Percentiles rank a stretch among this genome's conserved stretches.
Conservation (phyloP, 768 basidiomycete genomes). For the Cystofilobasidium capitatum region DNA sequence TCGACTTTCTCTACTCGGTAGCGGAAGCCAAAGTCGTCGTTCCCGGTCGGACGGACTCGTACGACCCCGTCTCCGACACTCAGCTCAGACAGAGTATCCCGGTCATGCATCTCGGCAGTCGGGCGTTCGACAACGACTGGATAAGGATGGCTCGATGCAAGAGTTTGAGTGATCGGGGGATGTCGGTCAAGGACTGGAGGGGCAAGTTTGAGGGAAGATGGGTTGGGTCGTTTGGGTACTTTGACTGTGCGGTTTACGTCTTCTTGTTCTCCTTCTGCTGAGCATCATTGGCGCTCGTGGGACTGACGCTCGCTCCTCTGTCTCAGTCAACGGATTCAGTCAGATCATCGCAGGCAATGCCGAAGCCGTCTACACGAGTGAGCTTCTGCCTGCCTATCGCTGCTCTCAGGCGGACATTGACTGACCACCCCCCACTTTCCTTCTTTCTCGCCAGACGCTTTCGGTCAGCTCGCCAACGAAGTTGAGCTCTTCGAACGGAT, state of each 20-base stretch:
- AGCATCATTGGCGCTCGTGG: too few species aligned
- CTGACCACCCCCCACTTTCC: neutral
- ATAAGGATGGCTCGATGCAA: neutral
- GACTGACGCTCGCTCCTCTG: neutral
- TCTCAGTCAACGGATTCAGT: constrained; percentile 18
- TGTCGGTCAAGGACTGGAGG: neutral
- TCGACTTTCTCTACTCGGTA: constrained; percentile 9
- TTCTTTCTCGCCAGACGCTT: neutral
- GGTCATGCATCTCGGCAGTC: neutral
- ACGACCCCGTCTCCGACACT: constrained; percentile 6
- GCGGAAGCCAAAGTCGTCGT: neutral
- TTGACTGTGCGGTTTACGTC: neutral
- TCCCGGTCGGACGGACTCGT: neutral
- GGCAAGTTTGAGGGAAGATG: constrained; percentile 21
- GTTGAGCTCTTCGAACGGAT: constrained; percentile 6
- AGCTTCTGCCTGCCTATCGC: neutral
- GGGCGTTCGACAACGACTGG: constrained; percentile 14
- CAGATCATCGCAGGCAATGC: constrained; percentile 7
- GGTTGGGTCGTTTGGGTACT: neutral
- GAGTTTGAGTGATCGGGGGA: neutral
- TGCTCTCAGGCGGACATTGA: neutral
- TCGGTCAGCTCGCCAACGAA: constrained; percentile 13
- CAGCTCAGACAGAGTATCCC: constrained; percentile 2
- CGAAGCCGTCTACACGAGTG: neutral
- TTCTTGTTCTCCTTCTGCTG: neutral